These are phyloP conservation scores for Microthyrium microscopicum DNA, from an alignment of 2,329 filamentous ascomycete species.

Conservation along the genomic window DNA sequence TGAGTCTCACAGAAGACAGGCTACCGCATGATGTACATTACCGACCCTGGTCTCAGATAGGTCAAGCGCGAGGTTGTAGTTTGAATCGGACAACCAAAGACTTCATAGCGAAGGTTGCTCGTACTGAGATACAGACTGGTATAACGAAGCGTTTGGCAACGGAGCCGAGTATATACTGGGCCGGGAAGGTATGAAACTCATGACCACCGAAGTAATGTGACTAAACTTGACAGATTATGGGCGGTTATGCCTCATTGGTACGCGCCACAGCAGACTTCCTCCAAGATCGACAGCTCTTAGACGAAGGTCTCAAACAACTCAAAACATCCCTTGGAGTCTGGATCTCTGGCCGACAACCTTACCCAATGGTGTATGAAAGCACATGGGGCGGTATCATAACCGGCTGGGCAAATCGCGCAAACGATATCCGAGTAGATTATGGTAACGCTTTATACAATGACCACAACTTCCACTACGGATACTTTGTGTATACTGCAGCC, in stretches of 20 bases:
- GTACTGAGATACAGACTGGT: constrained; percentile 63
- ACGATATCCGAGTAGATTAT: constrained; percentile 58
- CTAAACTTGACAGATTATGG: no score
- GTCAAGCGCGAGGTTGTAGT: constrained; percentile 21
- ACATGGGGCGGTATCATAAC: constrained; percentile 71
- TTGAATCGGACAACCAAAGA: constrained; percentile 34
- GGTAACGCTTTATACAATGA: constrained; percentile 74
- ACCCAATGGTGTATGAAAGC: constrained; percentile 37
- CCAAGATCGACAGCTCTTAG: constrained; percentile 32
- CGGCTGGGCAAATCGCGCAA: constrained; percentile 53
- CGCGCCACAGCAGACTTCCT: constrained; percentile 37
- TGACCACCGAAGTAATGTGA: no score
- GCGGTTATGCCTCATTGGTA: constrained; percentile 24
- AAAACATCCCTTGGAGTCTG: constrained; percentile 32
- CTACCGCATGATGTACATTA: constrained; percentile 63
- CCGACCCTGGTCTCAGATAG: constrained; percentile 51
- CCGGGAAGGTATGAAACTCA: constrained; percentile 53
- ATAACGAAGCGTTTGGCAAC: constrained; percentile 51
- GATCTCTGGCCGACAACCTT: constrained; percentile 26
- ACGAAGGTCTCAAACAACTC: constrained; percentile 31
- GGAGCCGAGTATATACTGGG: constrained; percentile 79
- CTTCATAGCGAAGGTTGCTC: constrained; percentile 47
- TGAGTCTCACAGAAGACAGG: constrained; percentile 56
- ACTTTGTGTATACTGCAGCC: constrained; percentile 75
- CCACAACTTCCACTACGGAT: constrained; percentile 53